phyloP scores from a whole-genome alignment of 163 green algal genomes.

The Scenedesmus sp. region DNA sequence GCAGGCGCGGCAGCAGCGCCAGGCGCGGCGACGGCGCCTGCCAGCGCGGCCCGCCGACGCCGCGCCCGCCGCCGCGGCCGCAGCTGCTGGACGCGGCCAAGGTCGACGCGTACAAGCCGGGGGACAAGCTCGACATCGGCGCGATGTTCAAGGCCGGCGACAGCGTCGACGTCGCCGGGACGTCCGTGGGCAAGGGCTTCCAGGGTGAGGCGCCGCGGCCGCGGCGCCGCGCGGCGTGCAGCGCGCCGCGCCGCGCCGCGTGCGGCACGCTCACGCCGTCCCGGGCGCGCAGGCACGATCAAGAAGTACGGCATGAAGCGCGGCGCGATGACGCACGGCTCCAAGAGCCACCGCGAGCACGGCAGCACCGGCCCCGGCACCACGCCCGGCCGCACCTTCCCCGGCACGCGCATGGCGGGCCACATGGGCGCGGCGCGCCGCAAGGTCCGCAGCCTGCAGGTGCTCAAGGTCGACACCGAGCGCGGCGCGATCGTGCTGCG shows the following conservation, averaged over 20 bases:
- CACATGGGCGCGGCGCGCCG: constrained; percentile 86
- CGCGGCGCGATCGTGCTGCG: constrained; percentile 91
- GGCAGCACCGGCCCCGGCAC: constrained; percentile 90
- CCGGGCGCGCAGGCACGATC: constrained; percentile 54
- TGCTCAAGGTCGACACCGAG: constrained; percentile 91
- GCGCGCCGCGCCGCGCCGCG: not conserved
- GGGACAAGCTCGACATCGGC: constrained; percentile 84
- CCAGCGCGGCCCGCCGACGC: not conserved
- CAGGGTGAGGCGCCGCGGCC: constrained; percentile 66
- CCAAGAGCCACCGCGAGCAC: constrained; percentile 95
- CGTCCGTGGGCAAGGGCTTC: constrained; percentile 93
- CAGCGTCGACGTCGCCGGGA: constrained; percentile 91
- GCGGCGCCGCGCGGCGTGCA: not conserved
- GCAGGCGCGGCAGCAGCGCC: too few relatives aligned
- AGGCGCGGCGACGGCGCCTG: too few relatives aligned
- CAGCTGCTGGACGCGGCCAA: constrained; percentile 65
- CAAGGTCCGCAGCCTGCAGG: constrained; percentile 79
- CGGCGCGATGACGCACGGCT: constrained; percentile 97
- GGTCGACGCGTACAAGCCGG: constrained; percentile 72
- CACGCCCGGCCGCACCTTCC: constrained; percentile 91
- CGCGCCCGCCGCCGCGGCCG: not conserved
- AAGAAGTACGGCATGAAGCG: constrained; percentile 81
- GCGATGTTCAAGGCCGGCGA: constrained; percentile 96
- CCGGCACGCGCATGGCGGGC: constrained; percentile 94
- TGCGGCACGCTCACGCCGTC: not conserved